Conservation (phyloP, 2,329 filamentous ascomycete species). For the Xylariaceae sp. region DNA sequence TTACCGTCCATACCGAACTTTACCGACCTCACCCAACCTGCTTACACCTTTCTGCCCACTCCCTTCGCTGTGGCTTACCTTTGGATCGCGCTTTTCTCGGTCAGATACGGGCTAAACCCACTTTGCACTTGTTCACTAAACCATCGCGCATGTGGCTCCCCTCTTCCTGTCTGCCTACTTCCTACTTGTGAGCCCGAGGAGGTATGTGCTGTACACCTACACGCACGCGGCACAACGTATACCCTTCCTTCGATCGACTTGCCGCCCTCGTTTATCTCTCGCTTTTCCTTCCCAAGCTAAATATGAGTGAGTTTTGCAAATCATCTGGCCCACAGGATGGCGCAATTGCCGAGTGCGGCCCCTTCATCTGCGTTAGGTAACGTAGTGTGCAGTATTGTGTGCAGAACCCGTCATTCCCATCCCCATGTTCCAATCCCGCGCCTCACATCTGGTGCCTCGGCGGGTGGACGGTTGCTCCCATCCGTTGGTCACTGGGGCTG, state of each 20-base stretch:
- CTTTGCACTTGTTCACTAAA: not conserved
- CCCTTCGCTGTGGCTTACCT: constrained; percentile 15
- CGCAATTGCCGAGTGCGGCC: constrained; percentile 8
- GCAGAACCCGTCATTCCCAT: constrained; percentile 1
- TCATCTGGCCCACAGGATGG: not conserved
- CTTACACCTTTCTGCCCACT: constrained; percentile 12
- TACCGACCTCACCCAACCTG: not conserved
- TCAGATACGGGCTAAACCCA: constrained; percentile 19
- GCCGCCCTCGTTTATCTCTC: not conserved
- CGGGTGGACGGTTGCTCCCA: not conserved
- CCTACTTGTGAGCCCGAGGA: too few relatives aligned
- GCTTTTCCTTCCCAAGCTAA: not conserved
- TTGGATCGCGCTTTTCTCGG: constrained; percentile 10
- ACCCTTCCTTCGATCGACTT: not conserved
- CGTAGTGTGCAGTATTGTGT: constrained; percentile 12
- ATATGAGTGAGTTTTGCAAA: not conserved
- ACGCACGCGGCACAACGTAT: not conserved
- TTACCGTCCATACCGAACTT: not conserved
- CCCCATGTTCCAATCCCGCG: not conserved
- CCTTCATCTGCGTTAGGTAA: constrained; percentile 16
- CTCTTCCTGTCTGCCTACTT: not conserved
- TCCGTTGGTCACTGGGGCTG: constrained; percentile 13
- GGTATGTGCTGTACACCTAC: too few relatives aligned
- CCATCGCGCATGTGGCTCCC: not conserved
- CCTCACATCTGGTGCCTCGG: not conserved